Evolutionary conservation across 2,329 filamentous ascomycete species (phyloP), one percentile per base, ranked within the genome.

Genomic region (Xylariales sp.): DNA sequence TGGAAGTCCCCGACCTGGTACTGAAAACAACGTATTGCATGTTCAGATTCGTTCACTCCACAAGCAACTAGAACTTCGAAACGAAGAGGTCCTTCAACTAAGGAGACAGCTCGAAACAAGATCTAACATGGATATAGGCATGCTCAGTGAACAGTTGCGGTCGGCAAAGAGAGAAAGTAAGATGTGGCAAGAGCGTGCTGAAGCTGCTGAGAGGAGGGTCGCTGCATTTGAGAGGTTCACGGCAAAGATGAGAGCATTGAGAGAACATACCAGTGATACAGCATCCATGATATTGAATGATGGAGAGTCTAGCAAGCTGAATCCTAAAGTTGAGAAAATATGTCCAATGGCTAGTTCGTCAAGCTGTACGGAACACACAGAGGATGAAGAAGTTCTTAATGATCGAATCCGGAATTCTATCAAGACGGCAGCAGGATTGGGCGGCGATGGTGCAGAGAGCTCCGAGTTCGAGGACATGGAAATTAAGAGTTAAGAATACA

Each of bases 171-270:
- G 58, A 23, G 70, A 75, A 32, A 52, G 61, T 23, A 49, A 59
- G 20, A 64, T 59, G 43, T 83, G 78, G 79, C 71, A 64, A 44
- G 65, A 63, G 21, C 62, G 75, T 21, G 79, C 79, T 0, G 67
- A 77, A 48, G 61, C 65, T 4, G 76, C 77, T 0, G 78, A 83
- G 58, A 65, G 59, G 42, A 64, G 70, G 33, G 52, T 80, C 14
- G 61, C 64, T 4, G 63, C 69, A 17, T 67, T 74, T 41, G 65
- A 75, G 50, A 55, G 58, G 28, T 67, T 72, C 41, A 63, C 61
- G 4, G 42, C 52, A 12, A 54, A 55, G 17, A 28, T 67, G 21
- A 54, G 54, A 32, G 55, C 48, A 2, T 20, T 41, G 23, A 37
- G 29, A 38, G 34, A 31, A n/a, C 21, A 23, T 13, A 27, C 27